Conservation (phyloP, 2,329 filamentous ascomycete species). For the Gyromitra esculenta region DNA sequence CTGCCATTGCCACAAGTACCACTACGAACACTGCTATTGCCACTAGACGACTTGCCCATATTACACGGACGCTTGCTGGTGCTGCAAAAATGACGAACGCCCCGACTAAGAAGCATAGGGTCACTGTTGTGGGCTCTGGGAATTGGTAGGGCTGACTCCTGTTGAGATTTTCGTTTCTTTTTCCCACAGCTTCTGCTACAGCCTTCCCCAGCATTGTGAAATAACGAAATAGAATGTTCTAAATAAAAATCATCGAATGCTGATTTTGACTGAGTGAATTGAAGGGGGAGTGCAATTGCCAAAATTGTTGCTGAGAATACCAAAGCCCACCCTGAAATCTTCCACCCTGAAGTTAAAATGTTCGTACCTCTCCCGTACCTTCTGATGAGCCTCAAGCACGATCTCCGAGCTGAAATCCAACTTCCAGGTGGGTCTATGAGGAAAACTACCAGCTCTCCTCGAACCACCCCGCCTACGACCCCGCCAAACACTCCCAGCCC, state of each 20-base stretch:
- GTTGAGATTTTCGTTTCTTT: constrained; percentile 3
- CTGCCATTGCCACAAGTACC: constrained; percentile 18
- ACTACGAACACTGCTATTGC: constrained; percentile 22
- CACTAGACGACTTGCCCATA: constrained; percentile 39
- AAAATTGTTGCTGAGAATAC: constrained; percentile 97
- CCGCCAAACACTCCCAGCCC: constrained; percentile 69
- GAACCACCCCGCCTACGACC: constrained; percentile 77
- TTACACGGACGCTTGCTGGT: constrained; percentile 28
- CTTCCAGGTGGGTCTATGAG: constrained; percentile 82
- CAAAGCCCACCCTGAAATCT: constrained; percentile 77
- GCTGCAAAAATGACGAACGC: constrained; percentile 37
- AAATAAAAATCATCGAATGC: constrained; percentile 17
- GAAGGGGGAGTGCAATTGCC: constrained; percentile 92
- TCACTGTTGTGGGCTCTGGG: constrained; percentile 92
- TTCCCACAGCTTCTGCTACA: constrained; percentile 1
- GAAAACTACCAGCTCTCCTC: constrained; percentile 81
- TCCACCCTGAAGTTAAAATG: constrained; percentile 93
- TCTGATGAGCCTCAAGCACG: background rate
- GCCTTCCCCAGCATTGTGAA: background rate
- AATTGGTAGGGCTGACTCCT: constrained; percentile 75
- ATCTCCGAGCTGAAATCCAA: constrained; percentile 14
- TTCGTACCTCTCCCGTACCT: constrained; percentile 21
- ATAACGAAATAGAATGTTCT: constrained; percentile 7
- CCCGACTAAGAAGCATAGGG: constrained; percentile 77
- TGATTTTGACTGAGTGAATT: constrained; percentile 38